These are phyloP conservation scores for Leptographium flavum DNA, from an alignment of 2,329 filamentous ascomycete genomes.

Conservation along the genomic window DNA sequence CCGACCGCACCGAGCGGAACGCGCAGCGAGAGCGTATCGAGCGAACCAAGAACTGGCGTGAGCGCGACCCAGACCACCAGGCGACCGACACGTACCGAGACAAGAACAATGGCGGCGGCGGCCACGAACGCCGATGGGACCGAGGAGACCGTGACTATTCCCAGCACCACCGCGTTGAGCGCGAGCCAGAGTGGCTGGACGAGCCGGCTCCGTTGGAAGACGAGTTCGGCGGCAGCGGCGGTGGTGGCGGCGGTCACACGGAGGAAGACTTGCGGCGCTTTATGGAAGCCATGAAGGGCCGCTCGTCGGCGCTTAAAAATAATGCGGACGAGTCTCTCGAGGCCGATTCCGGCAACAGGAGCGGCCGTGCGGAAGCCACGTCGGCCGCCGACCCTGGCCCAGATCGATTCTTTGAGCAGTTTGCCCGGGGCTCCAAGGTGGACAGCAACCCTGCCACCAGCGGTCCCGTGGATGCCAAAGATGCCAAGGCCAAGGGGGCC, in stretches of 20 bases:
- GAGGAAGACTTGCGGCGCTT: slow-evolving; percentile 89
- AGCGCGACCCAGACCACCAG: slow-evolving; percentile 29
- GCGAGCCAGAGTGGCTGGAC: slow-evolving; percentile 87
- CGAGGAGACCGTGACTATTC: slow-evolving; percentile 24
- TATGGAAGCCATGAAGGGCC: slow-evolving; percentile 80
- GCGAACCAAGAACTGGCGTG: slow-evolving; percentile 46
- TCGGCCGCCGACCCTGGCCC: slow-evolving; percentile 52
- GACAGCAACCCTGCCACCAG: slow-evolving; percentile 22
- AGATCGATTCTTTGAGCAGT: slow-evolving; percentile 58
- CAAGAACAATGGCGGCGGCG: slow-evolving; percentile 28
- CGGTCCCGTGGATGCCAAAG: slow-evolving; percentile 29
- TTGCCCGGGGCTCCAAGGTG: slow-evolving; percentile 23
- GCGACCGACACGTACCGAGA: slow-evolving; percentile 22
- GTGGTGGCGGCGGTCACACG: slow-evolving; percentile 55
- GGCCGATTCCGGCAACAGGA: slow-evolving; percentile 35
- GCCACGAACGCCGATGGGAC: slow-evolving; percentile 39
- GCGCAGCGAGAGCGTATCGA: slow-evolving; percentile 40
- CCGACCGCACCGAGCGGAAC: slow-evolving; percentile 18
- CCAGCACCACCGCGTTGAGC: slow-evolving; percentile 38
- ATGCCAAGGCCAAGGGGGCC: slow-evolving; percentile 39
- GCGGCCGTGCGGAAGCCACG: slow-evolving; percentile 39
- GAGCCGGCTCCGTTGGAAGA: slow-evolving; percentile 19
- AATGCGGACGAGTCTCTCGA: slow-evolving; percentile 11
- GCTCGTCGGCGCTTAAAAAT: slow-evolving; percentile 15
- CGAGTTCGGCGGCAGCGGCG: not conserved